These are phyloP conservation scores for Wickerhamomyces queroliae DNA, from an alignment of 805 yeast species.

Conservation along the genomic window DNA sequence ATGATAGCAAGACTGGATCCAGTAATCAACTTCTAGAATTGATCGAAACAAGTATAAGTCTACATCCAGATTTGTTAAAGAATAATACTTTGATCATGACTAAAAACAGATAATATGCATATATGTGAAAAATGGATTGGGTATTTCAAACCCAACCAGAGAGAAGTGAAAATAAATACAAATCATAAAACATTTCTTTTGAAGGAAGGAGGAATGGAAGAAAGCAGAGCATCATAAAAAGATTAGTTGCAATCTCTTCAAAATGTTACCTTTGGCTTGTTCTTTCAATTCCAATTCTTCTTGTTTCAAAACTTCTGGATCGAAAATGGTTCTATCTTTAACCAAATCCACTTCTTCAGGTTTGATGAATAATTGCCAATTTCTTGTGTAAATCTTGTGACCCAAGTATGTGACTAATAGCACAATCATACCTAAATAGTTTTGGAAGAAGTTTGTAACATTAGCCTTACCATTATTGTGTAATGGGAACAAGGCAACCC, in stretches of 20 bases:
- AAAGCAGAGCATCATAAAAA: not conserved
- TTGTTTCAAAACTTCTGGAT: slow-evolving; percentile 26
- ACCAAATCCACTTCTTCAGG: slow-evolving; percentile 25
- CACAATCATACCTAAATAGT: slow-evolving; percentile 36
- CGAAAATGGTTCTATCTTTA: slow-evolving; percentile 25
- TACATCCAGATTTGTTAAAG: too few species aligned
- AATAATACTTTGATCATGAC: too few species aligned
- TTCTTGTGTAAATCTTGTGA: slow-evolving; percentile 38
- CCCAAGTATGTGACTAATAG: slow-evolving; percentile 29
- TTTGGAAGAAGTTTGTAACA: slow-evolving; percentile 30
- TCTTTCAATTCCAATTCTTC: slow-evolving; percentile 26
- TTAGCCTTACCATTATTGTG: slow-evolving; percentile 35
- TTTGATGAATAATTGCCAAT: slow-evolving; percentile 29
- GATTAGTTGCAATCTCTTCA: not conserved
- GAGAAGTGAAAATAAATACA: not conserved
- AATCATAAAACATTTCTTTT: not conserved
- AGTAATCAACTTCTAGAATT: too few species aligned
- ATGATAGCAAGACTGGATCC: too few species aligned
- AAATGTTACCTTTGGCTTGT: slow-evolving; percentile 11
- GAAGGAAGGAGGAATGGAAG: too few species aligned
- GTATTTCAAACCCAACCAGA: too few species aligned
- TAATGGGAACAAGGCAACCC: slow-evolving; percentile 50
- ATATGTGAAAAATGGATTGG: too few species aligned
- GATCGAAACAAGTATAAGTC: too few species aligned
- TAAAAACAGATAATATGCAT: too few species aligned